A percentile compares a stretch with the other conserved stretches of the same genome.
These are phyloP conservation scores for Botrytis medusae DNA, from an alignment of 2,329 filamentous ascomycete species.

Conservation along the genomic window DNA sequence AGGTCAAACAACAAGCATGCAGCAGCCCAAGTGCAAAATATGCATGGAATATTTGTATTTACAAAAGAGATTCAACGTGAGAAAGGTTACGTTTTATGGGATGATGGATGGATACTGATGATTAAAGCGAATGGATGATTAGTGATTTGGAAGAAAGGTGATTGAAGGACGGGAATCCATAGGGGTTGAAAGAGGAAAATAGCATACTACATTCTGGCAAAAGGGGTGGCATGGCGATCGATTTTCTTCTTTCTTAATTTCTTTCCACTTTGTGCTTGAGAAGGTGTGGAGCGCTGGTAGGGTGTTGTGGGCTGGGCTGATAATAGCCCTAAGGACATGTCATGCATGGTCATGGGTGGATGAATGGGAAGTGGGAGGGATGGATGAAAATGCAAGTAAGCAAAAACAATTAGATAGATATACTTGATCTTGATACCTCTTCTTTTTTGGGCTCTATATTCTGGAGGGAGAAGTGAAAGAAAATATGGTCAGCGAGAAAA, in stretches of 20 bases:
- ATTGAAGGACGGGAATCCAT: background rate
- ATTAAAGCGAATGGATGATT: constrained; percentile 6
- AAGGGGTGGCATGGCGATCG: constrained; percentile 15
- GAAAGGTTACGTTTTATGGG: constrained; percentile 7
- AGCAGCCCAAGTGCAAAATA: constrained; percentile 11
- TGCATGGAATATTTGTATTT: constrained; percentile 21
- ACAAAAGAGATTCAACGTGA: constrained; percentile 8
- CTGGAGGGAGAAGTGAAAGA: background rate
- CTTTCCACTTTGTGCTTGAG: constrained; percentile 4
- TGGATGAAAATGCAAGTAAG: background rate
- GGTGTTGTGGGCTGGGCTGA: background rate
- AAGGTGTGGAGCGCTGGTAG: background rate
- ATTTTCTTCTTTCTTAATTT: constrained; percentile 2
- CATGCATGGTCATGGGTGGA: background rate
- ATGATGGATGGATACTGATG: constrained; percentile 8
- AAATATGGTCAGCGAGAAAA: background rate
- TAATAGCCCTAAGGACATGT: background rate
- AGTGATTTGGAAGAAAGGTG: background rate
- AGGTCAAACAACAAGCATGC: constrained; percentile 9
- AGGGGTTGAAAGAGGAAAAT: constrained; percentile 11
- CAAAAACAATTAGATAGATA: constrained; percentile 20
- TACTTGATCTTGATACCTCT: constrained; percentile 19
- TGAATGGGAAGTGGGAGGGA: background rate
- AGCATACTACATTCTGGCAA: constrained; percentile 18
- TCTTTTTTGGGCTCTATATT: background rate